Percentiles rank a stretch among this genome's conserved stretches.
Conservation (phyloP, 352 stramenopile genomes). For the Elongisporangium senticosum region DNA sequence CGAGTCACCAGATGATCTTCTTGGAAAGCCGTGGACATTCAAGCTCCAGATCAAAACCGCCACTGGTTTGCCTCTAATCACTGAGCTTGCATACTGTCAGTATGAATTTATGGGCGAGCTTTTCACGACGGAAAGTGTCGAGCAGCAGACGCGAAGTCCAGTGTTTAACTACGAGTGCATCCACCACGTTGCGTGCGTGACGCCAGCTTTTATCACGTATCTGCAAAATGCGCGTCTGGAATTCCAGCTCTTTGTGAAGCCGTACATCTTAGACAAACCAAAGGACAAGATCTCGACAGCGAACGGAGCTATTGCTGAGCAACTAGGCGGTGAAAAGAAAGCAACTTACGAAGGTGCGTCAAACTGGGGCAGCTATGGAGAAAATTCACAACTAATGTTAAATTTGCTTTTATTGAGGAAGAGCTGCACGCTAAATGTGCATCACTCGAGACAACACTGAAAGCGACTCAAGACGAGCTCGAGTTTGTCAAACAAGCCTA, state of each 20-base stretch:
- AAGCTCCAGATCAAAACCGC: slow-evolving; percentile 81
- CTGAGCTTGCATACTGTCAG: slow-evolving; percentile 87
- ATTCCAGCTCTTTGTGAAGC: slow-evolving; percentile 88
- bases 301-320: slow-evolving; percentile 64
- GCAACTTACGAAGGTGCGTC: slow-evolving; percentile 26
- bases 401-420: slow-evolving; percentile 5
- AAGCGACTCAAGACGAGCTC: slow-evolving; percentile 32
- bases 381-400: background rate
- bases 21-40: slow-evolving; percentile 91
- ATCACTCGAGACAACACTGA: slow-evolving; percentile 38
- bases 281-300: slow-evolving; percentile 78
- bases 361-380: background rate
- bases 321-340: slow-evolving; percentile 45
- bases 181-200: slow-evolving; percentile 85
- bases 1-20: slow-evolving; percentile 61
- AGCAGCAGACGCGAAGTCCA: slow-evolving; percentile 83
- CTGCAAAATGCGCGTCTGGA: slow-evolving; percentile 75
- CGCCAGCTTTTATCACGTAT: slow-evolving; percentile 84
- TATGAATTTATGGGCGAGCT: slow-evolving; percentile 92
- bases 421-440: slow-evolving; percentile 53
- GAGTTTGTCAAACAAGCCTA: slow-evolving; percentile 51
- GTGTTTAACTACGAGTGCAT: slow-evolving; percentile 88
- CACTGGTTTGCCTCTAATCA: slow-evolving; percentile 84
- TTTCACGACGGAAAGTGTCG: slow-evolving; percentile 89
- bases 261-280: slow-evolving; percentile 79